These are phyloP conservation scores for Solanum aculeatissimum DNA, from an alignment of 305 asterid species.

Conservation along the genomic window DNA sequence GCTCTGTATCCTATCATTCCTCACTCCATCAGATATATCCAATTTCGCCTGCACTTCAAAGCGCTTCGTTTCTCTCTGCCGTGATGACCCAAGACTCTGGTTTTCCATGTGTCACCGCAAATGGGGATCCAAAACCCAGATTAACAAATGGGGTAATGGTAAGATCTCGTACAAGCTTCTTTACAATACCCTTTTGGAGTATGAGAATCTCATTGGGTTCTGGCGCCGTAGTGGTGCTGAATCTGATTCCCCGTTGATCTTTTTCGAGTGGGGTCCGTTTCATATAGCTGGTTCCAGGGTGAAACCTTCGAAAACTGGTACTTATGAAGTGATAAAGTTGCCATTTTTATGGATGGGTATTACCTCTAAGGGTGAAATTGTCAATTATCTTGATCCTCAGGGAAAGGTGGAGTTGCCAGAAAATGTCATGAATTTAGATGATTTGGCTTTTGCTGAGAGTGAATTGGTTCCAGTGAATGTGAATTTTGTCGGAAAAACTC, in stretches of 20 bases:
- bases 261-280: conserved; percentile 83
- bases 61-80: conserved; percentile 49
- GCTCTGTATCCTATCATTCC: conserved; percentile 75
- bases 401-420: conserved; percentile 35
- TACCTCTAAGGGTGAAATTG: conserved; percentile 43
- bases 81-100: conserved; percentile 70
- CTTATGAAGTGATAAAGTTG: conserved; percentile 50
- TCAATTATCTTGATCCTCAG: conserved; percentile 57
- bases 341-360: conserved; percentile 65
- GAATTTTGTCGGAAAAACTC: conserved; percentile 49
- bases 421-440: conserved; percentile 20
- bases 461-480: conserved; percentile 58
- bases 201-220: conserved; percentile 70
- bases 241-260: conserved; percentile 30
- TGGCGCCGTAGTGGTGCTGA: conserved; percentile 67
- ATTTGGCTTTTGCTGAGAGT: conserved; percentile 24
- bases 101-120: conserved; percentile 80
- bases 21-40: conserved; percentile 54
- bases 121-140: conserved; percentile 74
- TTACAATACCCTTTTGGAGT: conserved; percentile 49
- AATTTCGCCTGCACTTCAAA: conserved; percentile 73
- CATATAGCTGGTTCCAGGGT: conserved; percentile 60
- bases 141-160: conserved; percentile 66
- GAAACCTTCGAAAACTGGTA: conserved; percentile 35
- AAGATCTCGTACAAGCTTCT: conserved; percentile 45